Base-by-base conservation (phyloP, 139 green algal species). In the Zygnema circumcarinatum region DNA sequence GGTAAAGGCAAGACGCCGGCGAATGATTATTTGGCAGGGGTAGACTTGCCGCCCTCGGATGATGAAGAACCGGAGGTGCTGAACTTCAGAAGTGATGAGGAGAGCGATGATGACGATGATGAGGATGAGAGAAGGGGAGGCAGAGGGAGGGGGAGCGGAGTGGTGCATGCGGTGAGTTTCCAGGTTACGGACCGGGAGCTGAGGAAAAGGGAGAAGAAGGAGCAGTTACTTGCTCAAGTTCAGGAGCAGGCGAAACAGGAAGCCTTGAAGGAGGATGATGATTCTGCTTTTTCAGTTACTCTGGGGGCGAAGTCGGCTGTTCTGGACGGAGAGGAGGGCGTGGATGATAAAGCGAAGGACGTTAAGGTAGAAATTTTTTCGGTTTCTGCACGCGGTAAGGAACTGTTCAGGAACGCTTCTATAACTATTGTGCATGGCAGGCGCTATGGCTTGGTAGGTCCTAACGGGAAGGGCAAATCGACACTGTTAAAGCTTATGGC, bases 291-390 rank as follows among this genome's bases (percentile, higher is more conserved):
- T 90, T 97, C 99, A 52, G 97, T 99, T 3, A 92, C 95, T 1
- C 97, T 94, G 53, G 95, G 98, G 85, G 68, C 92, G 1, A 39
- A 69, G 36, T 25, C 36, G n/a, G 38, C 75, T 25, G 33, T 40
- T 38, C 86, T 94, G 69, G 95, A 96, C 35, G 94, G 94, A 79
- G 94, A 92, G 11, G 93, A 96, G 3, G 94, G 94, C 0, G 67
- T 47, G 3, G 67, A 84, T 33, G 79, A 67, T 2, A 53, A 89
- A 56, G 95, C 96, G 0, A 96, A 93, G 33, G 97, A 99, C 83
- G 95, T 99, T 89, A 98, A 98, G 93, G 96, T 97, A 74, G 74
- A 98, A 87, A 98, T 96, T 90, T 88, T 99, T 81, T 98, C 95
- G 2, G 93, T 99, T n/a, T 94, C 96, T 21, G 97, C 95, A 79